Evolutionary conservation across 257 asterid species (phyloP).

Genomic region (Schizonepeta tenuifolia): DNA sequence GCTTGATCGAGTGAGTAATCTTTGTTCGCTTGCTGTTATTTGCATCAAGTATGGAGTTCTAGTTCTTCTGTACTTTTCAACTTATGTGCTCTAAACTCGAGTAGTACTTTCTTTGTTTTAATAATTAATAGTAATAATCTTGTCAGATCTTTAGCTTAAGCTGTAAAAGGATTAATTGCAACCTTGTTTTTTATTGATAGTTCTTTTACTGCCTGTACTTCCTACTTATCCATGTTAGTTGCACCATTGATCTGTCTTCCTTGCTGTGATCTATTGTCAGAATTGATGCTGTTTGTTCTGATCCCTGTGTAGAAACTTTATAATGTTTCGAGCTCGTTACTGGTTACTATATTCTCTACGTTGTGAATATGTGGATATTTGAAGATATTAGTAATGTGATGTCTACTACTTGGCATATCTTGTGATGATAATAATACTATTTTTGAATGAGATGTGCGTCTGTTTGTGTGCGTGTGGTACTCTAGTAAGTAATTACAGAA

Average conservation of each 20-base stretch:
- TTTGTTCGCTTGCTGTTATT: conserved; percentile 14
- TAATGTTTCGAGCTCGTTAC: background rate
- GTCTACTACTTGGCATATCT: background rate
- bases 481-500: background rate
- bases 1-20: conserved; percentile 79
- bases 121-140: background rate
- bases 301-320: background rate
- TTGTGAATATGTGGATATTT: background rate
- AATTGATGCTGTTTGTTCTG: conserved; percentile 1
- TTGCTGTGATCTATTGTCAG: background rate
- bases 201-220: background rate
- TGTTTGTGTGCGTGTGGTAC: background rate
- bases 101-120: background rate
- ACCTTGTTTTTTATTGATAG: background rate
- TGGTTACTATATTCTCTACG: background rate
- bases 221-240: background rate
- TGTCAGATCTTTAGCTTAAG: background rate
- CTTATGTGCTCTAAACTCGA: background rate
- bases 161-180: background rate
- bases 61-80: background rate
- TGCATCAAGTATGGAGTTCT: conserved; percentile 1
- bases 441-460: background rate
- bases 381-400: background rate
- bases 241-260: background rate
- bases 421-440: background rate